Evolutionary conservation across 1,139 yeast genomes (phyloP).

Genomic region (Blastobotrys niveus): DNA sequence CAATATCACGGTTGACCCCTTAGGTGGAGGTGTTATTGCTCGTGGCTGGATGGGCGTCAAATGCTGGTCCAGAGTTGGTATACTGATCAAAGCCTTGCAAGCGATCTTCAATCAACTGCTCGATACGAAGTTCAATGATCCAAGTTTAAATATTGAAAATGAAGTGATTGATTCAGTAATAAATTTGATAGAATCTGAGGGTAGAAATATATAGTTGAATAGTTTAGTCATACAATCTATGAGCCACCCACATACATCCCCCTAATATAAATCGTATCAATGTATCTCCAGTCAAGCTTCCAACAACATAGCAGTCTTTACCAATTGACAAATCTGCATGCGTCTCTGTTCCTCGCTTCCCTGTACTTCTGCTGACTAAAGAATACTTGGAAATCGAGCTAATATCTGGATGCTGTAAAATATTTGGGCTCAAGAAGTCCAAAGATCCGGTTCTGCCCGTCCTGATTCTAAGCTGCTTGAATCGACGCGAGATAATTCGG

Average conservation of each 20-base stretch:
- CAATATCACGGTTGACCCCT: slow-evolving; percentile 68
- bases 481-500: slow-evolving; percentile 15
- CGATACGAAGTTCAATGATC: slow-evolving; percentile 49
- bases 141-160: slow-evolving; percentile 20
- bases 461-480: slow-evolving; percentile 23
- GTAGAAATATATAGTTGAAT: neutral
- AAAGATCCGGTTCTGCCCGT: slow-evolving; percentile 31
- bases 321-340: slow-evolving; percentile 15
- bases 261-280: slow-evolving; percentile 33
- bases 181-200: slow-evolving; percentile 9
- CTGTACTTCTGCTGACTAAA: slow-evolving; percentile 9
- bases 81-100: slow-evolving; percentile 66
- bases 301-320: slow-evolving; percentile 27
- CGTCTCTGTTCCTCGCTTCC: slow-evolving; percentile 2
- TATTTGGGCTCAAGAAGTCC: slow-evolving; percentile 20
- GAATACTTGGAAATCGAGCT: slow-evolving; percentile 11
- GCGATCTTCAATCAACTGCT: slow-evolving; percentile 60
- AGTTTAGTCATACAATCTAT: neutral
- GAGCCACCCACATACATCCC: slow-evolving; percentile 27
- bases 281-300: slow-evolving; percentile 34
- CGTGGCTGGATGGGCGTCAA: slow-evolving; percentile 79
- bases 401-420: slow-evolving; percentile 6
- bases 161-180: slow-evolving; percentile 8
- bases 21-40: slow-evolving; percentile 41
- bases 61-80: slow-evolving; percentile 94